phyloP scores from a whole-genome alignment of 257 asterid genomes.

The Jaltomata sinuosa region DNA sequence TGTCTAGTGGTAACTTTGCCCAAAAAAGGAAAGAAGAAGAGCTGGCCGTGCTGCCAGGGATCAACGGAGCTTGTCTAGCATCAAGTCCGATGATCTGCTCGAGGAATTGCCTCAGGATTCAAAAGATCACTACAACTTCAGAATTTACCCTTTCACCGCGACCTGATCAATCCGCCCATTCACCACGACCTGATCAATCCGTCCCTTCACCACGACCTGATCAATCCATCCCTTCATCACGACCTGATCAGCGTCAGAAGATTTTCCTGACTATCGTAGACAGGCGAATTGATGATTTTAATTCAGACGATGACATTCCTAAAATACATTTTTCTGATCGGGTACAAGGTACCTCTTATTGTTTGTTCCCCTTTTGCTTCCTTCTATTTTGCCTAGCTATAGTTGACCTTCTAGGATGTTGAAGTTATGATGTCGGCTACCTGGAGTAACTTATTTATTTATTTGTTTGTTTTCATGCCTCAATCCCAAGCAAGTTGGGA shows the following conservation, averaged over 20 bases:
- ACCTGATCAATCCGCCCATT: too few relatives aligned
- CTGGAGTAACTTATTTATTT: neutral
- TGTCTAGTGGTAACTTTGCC: too few relatives aligned
- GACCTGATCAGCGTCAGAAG: constrained; percentile 31
- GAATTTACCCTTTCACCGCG: too few relatives aligned
- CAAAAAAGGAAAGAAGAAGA: too few relatives aligned
- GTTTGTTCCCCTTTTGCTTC: neutral
- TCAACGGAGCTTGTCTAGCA: constrained; percentile 29
- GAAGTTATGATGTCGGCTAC: neutral
- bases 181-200: too few relatives aligned
- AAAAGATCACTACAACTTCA: constrained; percentile 39
- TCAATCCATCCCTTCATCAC: neutral
- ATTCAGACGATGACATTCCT: constrained; percentile 50
- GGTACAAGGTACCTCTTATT: neutral
- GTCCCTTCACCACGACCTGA: too few relatives aligned
- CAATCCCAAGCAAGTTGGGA: too few relatives aligned
- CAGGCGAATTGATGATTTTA: constrained; percentile 51
- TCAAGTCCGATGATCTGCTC: constrained; percentile 31
- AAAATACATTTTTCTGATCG: constrained; percentile 2
- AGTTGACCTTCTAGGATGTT: neutral
- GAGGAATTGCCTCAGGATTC: constrained; percentile 32
- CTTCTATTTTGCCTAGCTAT: neutral
- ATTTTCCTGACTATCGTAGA: constrained; percentile 49
- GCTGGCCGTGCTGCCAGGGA: constrained; percentile 59
- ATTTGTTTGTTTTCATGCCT: neutral